phyloP scores from a whole-genome alignment of 1,139 yeast genomes.

The Yamadazyma siamensis region DNA sequence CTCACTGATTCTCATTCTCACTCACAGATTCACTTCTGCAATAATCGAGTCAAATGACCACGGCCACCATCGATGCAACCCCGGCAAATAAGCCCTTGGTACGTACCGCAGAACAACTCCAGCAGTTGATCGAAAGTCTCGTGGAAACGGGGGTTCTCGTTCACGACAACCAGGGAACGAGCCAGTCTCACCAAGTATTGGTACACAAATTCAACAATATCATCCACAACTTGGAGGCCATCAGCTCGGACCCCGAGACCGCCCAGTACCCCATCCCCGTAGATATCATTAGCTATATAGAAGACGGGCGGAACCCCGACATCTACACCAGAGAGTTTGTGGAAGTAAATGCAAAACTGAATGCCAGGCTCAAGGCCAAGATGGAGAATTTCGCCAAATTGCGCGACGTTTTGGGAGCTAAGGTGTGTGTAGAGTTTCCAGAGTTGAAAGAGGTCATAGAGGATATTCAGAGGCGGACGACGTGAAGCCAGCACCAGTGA shows the following conservation, averaged over 20 bases:
- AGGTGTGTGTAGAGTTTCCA: constrained; percentile 75
- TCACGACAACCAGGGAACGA: constrained; percentile 89
- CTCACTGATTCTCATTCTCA: no score
- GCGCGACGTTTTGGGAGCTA: constrained; percentile 63
- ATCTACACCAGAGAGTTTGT: constrained; percentile 95
- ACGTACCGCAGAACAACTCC: constrained; percentile 57
- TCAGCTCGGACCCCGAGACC: constrained; percentile 31
- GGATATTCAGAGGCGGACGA: constrained; percentile 24
- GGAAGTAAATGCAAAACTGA: constrained; percentile 84
- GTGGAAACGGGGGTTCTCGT: constrained; percentile 87
- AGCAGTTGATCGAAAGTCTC: constrained; percentile 74
- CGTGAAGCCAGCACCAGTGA: no score
- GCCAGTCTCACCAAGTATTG: constrained; percentile 43
- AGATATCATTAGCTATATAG: constrained; percentile 81
- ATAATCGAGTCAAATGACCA: no score
- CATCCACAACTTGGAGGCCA: constrained; percentile 33
- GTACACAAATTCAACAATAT: constrained; percentile 41
- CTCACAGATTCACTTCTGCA: no score
- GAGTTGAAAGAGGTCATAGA: constrained; percentile 47
- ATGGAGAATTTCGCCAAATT: constrained; percentile 57
- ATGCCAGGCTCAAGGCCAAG: constrained; percentile 85
- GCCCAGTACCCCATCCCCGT: constrained; percentile 57
- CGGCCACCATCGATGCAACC: constrained; percentile 25
- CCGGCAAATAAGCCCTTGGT: constrained; percentile 42
- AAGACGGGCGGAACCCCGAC: constrained; percentile 96